These are phyloP conservation scores for Olyra latifolia DNA, from an alignment of 176 grass and related monocot species.

Conservation along the genomic window DNA sequence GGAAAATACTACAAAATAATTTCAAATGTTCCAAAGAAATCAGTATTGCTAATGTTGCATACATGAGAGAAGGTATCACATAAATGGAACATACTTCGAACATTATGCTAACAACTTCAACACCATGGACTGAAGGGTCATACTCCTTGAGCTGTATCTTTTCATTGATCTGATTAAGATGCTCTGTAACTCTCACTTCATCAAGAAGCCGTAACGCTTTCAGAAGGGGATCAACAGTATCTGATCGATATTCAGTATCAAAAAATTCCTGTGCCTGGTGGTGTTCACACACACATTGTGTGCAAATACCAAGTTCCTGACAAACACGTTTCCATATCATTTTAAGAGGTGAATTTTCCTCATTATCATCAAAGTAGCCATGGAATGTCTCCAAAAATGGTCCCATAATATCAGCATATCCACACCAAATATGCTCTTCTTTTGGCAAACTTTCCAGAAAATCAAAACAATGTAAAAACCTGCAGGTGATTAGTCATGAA, in stretches of 20 bases:
- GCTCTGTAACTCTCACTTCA: conserved; percentile 72
- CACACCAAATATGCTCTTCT: conserved; percentile 85
- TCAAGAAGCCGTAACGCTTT: conserved; percentile 66
- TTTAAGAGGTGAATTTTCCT: conserved; percentile 53
- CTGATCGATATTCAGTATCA: conserved; percentile 52
- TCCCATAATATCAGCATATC: conserved; percentile 71
- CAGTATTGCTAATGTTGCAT: background rate
- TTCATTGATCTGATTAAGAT: conserved; percentile 69
- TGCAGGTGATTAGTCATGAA: conserved; percentile 41
- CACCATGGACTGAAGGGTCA: conserved; percentile 49
- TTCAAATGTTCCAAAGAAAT: conserved; percentile 27
- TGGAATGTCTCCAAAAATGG: conserved; percentile 89
- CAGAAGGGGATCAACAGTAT: conserved; percentile 72
- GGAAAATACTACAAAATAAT: background rate
- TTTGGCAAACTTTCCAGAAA: conserved; percentile 61
- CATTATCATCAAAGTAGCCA: conserved; percentile 54
- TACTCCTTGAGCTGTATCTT: conserved; percentile 58
- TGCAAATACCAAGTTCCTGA: conserved; percentile 64
- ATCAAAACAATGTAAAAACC: conserved; percentile 87
- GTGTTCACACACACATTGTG: conserved; percentile 86
- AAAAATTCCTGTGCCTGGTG: conserved; percentile 77
- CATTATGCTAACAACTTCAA: conserved; percentile 78
- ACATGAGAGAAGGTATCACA: background rate
- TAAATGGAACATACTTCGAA: conserved; percentile 73
- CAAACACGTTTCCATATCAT: conserved; percentile 75